Percentiles rank a stretch among this genome's conserved stretches.
phyloP scores from a whole-genome alignment of 345 rosid genomes.

The Alliaria petiolata region DNA sequence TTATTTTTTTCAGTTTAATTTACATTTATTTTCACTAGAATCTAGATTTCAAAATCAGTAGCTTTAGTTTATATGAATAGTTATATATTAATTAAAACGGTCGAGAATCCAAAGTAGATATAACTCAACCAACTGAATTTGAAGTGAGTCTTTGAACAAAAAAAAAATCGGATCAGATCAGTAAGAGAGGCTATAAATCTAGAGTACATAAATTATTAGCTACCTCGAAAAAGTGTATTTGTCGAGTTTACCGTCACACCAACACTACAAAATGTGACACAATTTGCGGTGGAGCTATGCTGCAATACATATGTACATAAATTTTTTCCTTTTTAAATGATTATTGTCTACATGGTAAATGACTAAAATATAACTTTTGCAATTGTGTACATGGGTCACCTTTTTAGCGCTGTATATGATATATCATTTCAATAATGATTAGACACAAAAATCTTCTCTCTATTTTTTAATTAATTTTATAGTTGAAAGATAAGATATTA shows the following conservation, averaged over 20 bases:
- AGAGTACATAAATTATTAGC: no score
- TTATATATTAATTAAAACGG: no score
- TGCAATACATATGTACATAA: slow-evolving; percentile 1
- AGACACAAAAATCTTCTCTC: neutral
- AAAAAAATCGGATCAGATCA: no score
- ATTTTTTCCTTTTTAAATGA: neutral
- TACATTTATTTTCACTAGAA: no score
- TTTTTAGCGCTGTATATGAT: slow-evolving; percentile 9
- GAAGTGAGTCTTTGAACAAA: no score
- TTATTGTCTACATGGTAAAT: neutral
- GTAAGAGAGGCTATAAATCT: no score
- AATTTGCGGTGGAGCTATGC: slow-evolving; percentile 1
- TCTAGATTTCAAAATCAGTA: no score
- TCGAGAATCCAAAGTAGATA: no score
- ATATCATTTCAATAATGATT: slow-evolving; percentile 17
- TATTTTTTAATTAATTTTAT: neutral
- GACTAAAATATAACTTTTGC: slow-evolving; percentile 1
- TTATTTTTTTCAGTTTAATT: no score
- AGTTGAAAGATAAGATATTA: neutral
- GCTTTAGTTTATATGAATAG: no score
- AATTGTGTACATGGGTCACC: neutral
- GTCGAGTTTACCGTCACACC: neutral
- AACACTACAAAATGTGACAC: neutral
- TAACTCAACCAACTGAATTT: no score
- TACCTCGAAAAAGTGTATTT: no score